Conservation (phyloP, 345 rosid genomes). For the Populus nigra region DNA sequence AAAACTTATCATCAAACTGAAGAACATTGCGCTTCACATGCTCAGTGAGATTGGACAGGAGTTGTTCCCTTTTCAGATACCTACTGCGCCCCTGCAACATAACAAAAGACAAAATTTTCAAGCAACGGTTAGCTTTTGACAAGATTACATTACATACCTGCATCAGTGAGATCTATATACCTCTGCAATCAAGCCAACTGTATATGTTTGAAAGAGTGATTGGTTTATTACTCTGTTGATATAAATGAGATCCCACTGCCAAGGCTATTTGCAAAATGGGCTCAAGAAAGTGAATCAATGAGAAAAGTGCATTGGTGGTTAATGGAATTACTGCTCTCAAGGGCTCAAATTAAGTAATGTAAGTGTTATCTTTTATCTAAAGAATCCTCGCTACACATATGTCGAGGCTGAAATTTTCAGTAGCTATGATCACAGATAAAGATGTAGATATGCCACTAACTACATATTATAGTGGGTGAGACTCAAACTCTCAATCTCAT, state of each 20-base stretch:
- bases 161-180: not conserved
- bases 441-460: too few relatives aligned
- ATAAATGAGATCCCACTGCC: not conserved
- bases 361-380: not conserved
- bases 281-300: not conserved
- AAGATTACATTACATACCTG: not conserved
- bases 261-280: not conserved
- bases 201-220: not conserved
- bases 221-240: not conserved
- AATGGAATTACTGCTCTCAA: not conserved
- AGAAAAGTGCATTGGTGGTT: not conserved
- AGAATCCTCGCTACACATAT: too few relatives aligned
- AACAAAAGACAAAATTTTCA: not conserved
- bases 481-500: too few relatives aligned
- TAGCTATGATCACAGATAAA: too few relatives aligned
- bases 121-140: not conserved
- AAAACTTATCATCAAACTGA: slow-evolving; percentile 48
- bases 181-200: not conserved
- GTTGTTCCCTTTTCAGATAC: slow-evolving; percentile 31
- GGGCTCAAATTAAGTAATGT: not conserved
- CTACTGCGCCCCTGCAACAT: slow-evolving; percentile 13
- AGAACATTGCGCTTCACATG: slow-evolving; percentile 62
- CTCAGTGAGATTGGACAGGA: slow-evolving; percentile 42
- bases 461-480: too few relatives aligned
- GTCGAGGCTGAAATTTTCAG: too few relatives aligned